A percentile compares a stretch with the other conserved stretches of the same genome.
phyloP scores from a whole-genome alignment of 306 rosid species.

The Canavalia gladiata region DNA sequence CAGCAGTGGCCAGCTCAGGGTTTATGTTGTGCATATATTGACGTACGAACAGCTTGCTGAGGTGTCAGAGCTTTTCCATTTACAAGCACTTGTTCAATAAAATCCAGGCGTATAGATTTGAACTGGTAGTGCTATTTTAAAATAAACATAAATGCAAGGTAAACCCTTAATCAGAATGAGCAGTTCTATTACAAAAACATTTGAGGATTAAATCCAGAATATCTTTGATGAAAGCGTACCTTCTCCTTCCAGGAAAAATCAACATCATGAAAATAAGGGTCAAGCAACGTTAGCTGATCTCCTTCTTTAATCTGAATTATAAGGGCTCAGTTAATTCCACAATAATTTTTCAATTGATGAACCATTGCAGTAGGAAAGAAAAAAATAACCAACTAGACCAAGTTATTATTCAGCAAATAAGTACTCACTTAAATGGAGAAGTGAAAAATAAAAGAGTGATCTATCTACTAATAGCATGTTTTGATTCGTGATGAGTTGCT shows the following conservation, averaged over 20 bases:
- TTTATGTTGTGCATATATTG: constrained; percentile 87
- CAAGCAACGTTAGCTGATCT: constrained; percentile 79
- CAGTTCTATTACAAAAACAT: not conserved
- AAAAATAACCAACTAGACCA: constrained; percentile 28
- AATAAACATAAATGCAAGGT: constrained; percentile 33
- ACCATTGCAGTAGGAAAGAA: constrained; percentile 28
- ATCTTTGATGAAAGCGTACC: constrained; percentile 55
- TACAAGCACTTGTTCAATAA: constrained; percentile 84
- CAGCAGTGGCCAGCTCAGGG: constrained; percentile 52
- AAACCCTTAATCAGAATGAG: constrained; percentile 41
- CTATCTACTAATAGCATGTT: not conserved
- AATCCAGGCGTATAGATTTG: constrained; percentile 88
- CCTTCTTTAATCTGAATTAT: constrained; percentile 88
- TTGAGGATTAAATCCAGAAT: constrained; percentile 35
- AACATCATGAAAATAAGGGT: constrained; percentile 67
- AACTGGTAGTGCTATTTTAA: constrained; percentile 71
- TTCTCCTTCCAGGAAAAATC: constrained; percentile 81
- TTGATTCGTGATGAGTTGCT: no score
- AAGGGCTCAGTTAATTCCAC: constrained; percentile 38
- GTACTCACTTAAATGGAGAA: constrained; percentile 1
- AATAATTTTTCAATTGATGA: constrained; percentile 43
- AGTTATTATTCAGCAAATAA: constrained; percentile 7
- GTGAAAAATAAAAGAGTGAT: not conserved
- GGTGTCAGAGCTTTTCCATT: constrained; percentile 82
- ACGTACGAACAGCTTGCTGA: constrained; percentile 67